Percentiles rank a stretch among this genome's conserved stretches.
Conservation (phyloP, 495 filamentous ascomycete genomes). For the Podospora bellae-mahoneyi region DNA sequence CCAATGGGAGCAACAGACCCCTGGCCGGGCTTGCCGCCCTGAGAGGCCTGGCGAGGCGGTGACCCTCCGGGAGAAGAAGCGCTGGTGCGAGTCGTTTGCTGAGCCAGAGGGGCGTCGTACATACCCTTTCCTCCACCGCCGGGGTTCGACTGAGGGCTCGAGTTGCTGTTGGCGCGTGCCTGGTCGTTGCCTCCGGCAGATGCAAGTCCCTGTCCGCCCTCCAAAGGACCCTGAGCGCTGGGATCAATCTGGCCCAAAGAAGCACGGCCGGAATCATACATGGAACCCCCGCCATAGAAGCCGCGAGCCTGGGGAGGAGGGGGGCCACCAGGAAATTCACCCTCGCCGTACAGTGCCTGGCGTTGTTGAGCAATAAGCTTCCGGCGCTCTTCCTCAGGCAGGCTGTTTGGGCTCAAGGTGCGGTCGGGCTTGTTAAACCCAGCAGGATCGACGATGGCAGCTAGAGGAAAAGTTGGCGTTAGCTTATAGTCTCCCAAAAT, state of each 20-base stretch:
- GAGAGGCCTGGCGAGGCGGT: slow-evolving; percentile 63
- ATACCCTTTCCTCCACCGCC: slow-evolving; percentile 51
- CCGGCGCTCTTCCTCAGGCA: slow-evolving; percentile 95
- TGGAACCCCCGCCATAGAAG: slow-evolving; percentile 44
- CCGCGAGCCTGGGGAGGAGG: slow-evolving; percentile 51
- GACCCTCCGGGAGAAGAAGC: slow-evolving; percentile 89
- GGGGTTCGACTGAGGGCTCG: slow-evolving; percentile 68
- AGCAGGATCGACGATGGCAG: slow-evolving; percentile 67
- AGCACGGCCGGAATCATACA: slow-evolving; percentile 47
- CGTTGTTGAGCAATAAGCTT: slow-evolving; percentile 95
- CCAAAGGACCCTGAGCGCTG: slow-evolving; percentile 51
- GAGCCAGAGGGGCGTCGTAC: slow-evolving; percentile 61
- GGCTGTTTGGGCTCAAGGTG: slow-evolving; percentile 78
- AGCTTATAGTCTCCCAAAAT: slow-evolving; percentile 22
- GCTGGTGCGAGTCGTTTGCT: slow-evolving; percentile 81
- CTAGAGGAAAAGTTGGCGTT: slow-evolving; percentile 54
- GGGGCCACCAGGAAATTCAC: slow-evolving; percentile 50
- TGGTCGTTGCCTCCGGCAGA: slow-evolving; percentile 56
- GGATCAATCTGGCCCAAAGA: slow-evolving; percentile 41
- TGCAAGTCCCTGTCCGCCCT: slow-evolving; percentile 39
- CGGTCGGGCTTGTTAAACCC: slow-evolving; percentile 77
- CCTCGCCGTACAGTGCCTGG: slow-evolving; percentile 83
- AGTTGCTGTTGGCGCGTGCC: slow-evolving; percentile 82
- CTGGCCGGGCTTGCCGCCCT: slow-evolving; percentile 48
- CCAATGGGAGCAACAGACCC: slow-evolving; percentile 84